phyloP scores from a whole-genome alignment of 1,284 basidiomycete species.

The Heterobasidion parviporum region DNA sequence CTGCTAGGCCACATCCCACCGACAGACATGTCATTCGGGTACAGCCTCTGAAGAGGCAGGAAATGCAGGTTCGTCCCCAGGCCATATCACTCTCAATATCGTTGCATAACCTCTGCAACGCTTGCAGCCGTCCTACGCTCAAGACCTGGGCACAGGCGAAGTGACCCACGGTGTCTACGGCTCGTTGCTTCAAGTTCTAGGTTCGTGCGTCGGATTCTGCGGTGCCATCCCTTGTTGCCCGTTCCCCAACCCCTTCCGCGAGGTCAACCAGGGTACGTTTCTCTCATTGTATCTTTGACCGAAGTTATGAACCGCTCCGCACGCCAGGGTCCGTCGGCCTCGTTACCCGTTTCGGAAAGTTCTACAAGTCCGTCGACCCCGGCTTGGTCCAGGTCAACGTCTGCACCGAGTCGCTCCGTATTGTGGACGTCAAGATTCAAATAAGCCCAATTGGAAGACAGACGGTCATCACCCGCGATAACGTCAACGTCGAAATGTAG shows the following conservation, averaged over 20 bases:
- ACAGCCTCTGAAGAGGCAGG: conserved; percentile 72
- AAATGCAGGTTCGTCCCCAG: conserved; percentile 65
- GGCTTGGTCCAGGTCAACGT: conserved; percentile 90
- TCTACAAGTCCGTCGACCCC: conserved; percentile 92
- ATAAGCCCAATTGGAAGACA: conserved; percentile 83
- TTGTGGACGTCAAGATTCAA: conserved; percentile 94
- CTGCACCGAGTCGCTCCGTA: conserved; percentile 77
- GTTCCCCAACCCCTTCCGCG: conserved; percentile 66
- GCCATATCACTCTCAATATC: conserved; percentile 10
- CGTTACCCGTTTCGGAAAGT: conserved; percentile 87
- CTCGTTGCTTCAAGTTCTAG: conserved; percentile 65
- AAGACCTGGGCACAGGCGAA: conserved; percentile 72
- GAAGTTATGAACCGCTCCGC: conserved; percentile 1
- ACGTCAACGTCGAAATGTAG: conserved; percentile 81
- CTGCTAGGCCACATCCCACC: conserved; percentile 3
- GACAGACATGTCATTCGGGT: conserved; percentile 45
- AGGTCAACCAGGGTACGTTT: conserved; percentile 10
- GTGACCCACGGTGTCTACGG: conserved; percentile 86
- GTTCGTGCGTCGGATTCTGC: conserved; percentile 46
- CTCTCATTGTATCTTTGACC: background rate
- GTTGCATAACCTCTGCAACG: conserved; percentile 8
- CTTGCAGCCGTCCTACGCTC: conserved; percentile 75
- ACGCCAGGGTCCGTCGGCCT: conserved; percentile 76
- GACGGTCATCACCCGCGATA: conserved; percentile 82
- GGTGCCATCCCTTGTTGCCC: conserved; percentile 89